Base-by-base conservation (phyloP, 23 red algal species). In the Gracilaria gracilis region DNA sequence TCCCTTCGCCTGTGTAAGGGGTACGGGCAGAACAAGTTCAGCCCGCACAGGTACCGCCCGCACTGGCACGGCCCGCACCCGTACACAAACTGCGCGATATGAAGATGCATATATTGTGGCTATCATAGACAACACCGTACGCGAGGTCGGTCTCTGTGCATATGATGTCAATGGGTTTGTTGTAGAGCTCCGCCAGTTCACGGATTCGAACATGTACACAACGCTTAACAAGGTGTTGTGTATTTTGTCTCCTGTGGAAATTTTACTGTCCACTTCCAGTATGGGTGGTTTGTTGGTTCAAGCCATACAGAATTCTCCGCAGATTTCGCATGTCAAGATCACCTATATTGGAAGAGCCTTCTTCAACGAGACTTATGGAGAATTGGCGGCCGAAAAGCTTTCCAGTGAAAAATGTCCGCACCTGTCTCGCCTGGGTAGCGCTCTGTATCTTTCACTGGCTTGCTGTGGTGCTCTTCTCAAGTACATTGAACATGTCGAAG, bases 331-430 rank as follows among this genome's bases (percentile, higher is more conserved):
- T 54, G 39, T 95, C 33, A 87, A 93, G 81, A 81, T 81, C 33
- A 79, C 90, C 0, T 86, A 65, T 76, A 75, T 96, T 35, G 86
- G 84, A 7, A 73, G 95, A 50, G 61, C 73, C 39, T 96, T 84
- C 49, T 96, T 96, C 75, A 96, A 80, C 55, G 95, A 96, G 71
- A 96, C 95, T 4, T 79, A 90, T 25, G 95, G 95, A 28, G 79
- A 66, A 24, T 67, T 96, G 4, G 83, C 81, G 29, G 83, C 61
- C 12, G 89, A 96, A 46, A 84, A 84, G 62, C 83, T 96, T 25
- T 69, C 47, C 12, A 91, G 38, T 31, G 71, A 91, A 49, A n/a
- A 37, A 51, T 89, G 90, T 55, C 85, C 89, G 20, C 65, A 93
- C 47, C 57, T 89, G 19, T 55, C 83, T 28, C 36, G 77, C 5